Percentiles rank a stretch among this genome's conserved stretches.
Conservation (phyloP, 208 protist genomes). For the Leptomonas seymouri region DNA sequence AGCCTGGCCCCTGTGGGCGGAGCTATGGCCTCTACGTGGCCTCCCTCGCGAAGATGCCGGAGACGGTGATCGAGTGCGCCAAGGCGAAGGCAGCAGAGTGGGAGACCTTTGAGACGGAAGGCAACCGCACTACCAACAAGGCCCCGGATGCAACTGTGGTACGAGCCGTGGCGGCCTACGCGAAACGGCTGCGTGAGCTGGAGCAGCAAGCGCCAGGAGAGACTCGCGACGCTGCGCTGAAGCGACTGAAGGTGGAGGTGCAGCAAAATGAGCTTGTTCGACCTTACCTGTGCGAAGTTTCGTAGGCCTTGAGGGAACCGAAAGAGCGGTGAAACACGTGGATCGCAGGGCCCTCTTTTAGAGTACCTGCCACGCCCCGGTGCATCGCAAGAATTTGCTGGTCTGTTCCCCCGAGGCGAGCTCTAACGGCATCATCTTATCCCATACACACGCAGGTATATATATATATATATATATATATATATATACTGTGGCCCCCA, state of each 20-base stretch:
- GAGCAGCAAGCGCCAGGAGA: conserved; percentile 27
- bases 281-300: conserved; percentile 29
- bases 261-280: conserved; percentile 36
- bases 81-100: conserved; percentile 85
- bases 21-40: conserved; percentile 95
- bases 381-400: too few species aligned
- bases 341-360: neutral
- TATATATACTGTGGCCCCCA: too few species aligned
- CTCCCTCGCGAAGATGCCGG: conserved; percentile 83
- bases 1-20: conserved; percentile 86
- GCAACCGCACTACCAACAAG: neutral
- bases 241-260: conserved; percentile 61
- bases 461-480: too few species aligned
- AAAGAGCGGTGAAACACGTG: neutral
- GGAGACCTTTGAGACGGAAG: conserved; percentile 74
- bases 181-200: conserved; percentile 70
- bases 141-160: conserved; percentile 34
- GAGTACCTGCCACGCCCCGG: too few species aligned
- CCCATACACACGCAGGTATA: too few species aligned
- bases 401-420: too few species aligned
- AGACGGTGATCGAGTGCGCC: conserved; percentile 77
- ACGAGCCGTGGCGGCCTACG: conserved; percentile 51
- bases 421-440: too few species aligned
- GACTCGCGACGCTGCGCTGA: conserved; percentile 28
- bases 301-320: neutral